These are phyloP conservation scores for Ceratocystis lukuohia DNA, from an alignment of 2,329 filamentous ascomycete species.

Conservation along the genomic window DNA sequence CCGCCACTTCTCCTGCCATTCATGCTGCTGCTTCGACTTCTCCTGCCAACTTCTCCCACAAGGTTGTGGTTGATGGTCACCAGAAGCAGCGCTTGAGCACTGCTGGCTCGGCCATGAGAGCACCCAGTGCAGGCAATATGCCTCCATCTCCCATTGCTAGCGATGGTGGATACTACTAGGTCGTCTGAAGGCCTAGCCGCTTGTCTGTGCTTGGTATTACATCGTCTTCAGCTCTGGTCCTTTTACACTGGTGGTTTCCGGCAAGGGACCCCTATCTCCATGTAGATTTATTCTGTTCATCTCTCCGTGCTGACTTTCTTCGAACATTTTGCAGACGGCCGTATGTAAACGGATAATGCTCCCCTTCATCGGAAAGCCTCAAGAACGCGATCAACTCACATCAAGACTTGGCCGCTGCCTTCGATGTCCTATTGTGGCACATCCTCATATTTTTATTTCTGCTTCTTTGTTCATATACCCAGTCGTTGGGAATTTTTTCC, in stretches of 20 bases:
- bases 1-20: slow-evolving; percentile 20
- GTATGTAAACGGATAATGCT: background rate
- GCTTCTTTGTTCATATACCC: slow-evolving; percentile 18
- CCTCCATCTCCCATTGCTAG: slow-evolving; percentile 47
- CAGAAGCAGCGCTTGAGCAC: slow-evolving; percentile 38
- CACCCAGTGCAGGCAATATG: slow-evolving; percentile 42
- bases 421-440: background rate
- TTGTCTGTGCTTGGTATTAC: too few species aligned
- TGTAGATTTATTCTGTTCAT: background rate
- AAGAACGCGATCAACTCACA: background rate
- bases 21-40: slow-evolving; percentile 18
- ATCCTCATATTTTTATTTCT: slow-evolving; percentile 10
- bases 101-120: slow-evolving; percentile 37
- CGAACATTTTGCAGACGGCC: background rate
- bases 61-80: slow-evolving; percentile 24
- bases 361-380: background rate
- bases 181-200: background rate
- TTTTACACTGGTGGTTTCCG: background rate
- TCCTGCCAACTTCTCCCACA: slow-evolving; percentile 21
- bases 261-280: background rate
- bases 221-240: background rate
- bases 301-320: slow-evolving; percentile 1
- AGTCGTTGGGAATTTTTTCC: slow-evolving; percentile 13
- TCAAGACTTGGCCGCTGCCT: background rate
- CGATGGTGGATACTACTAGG: slow-evolving; percentile 46